Base-by-base conservation (phyloP, 192 early-diverging fungal species). In the Podila horticola region DNA sequence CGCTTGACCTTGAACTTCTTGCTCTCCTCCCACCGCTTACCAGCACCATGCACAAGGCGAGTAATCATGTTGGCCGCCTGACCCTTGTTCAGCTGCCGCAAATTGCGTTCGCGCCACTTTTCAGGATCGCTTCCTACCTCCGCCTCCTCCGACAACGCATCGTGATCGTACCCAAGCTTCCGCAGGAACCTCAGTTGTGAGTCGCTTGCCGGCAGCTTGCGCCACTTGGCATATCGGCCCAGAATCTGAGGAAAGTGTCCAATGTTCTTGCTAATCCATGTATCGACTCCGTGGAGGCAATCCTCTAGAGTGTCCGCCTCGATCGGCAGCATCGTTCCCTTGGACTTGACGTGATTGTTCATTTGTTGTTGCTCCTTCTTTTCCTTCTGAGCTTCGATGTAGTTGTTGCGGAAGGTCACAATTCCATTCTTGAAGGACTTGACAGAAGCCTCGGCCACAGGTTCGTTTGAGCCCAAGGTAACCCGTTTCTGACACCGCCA, bases 31-130 rank as follows among this genome's bases (percentile, higher is more conserved):
- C 90, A 90, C 22, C 74, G 69, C 62, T 84, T 86, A 7, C 74
- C 67, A 9, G 85, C 84, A 2, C 93, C 93, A 61, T 87, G 82
- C 2, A 72, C 82, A 36, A 91, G 49, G 19, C 86, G 81, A 26
- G 88, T 84, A 50, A 95, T 89, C 58, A 96, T 62, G 74, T 94
- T 91, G 60, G 90, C 85, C 1, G 94, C 95, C 30, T 86, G 87
- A 12, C 94, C 95, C 36, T 91, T 91, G 0, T 85, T 91, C 52
- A 89, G 19, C 0, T 24, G 49, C 45, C 30, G 57, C 17, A 55
- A 17, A 1, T 55, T 55, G 52, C 52, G 52, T 26, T 55, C 52
- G 20, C 52, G 28, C 66, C 38, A 13, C 68, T 58, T 38, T 20
- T 9, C 30, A 29, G 29, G 30, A 19, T 49, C 63, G 38, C 60